Conservation (phyloP, 2,329 filamentous ascomycete genomes). For the Simplicillium aogashimaense region DNA sequence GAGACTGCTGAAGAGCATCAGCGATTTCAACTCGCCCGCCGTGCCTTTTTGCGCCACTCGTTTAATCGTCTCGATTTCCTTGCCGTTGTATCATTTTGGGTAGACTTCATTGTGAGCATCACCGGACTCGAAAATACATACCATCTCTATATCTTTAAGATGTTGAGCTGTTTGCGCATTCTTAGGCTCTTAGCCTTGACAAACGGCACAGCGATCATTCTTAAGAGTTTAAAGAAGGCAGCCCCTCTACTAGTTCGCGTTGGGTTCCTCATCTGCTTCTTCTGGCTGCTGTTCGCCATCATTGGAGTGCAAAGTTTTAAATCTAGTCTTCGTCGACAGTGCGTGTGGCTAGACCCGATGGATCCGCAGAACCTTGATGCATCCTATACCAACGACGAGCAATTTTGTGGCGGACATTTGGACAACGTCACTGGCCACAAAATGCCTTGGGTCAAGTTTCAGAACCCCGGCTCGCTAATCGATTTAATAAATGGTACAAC, state of each 20-base stretch:
- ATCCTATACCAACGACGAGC: conserved; percentile 53
- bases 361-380: conserved; percentile 43
- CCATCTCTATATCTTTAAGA: conserved; percentile 84
- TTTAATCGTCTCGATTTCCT: conserved; percentile 95
- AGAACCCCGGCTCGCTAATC: conserved; percentile 22
- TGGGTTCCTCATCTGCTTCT: conserved; percentile 89
- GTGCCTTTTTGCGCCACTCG: conserved; percentile 86
- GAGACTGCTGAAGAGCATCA: conserved; percentile 68
- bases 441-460: conserved; percentile 56
- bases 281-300: conserved; percentile 96
- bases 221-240: conserved; percentile 90
- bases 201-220: conserved; percentile 87
- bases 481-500: conserved; percentile 40
- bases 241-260: conserved; percentile 87
- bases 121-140: conserved; percentile 56
- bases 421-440: conserved; percentile 44
- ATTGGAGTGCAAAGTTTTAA: conserved; percentile 96
- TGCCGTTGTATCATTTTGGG: conserved; percentile 91
- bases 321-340: conserved; percentile 66
- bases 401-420: conserved; percentile 82
- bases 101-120: conserved; percentile 67
- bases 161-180: conserved; percentile 93
- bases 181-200: conserved; percentile 84
- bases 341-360: conserved; percentile 63
- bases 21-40: conserved; percentile 73